Conservation (phyloP, 495 filamentous ascomycete genomes). For the Cenococcum geophilum region DNA sequence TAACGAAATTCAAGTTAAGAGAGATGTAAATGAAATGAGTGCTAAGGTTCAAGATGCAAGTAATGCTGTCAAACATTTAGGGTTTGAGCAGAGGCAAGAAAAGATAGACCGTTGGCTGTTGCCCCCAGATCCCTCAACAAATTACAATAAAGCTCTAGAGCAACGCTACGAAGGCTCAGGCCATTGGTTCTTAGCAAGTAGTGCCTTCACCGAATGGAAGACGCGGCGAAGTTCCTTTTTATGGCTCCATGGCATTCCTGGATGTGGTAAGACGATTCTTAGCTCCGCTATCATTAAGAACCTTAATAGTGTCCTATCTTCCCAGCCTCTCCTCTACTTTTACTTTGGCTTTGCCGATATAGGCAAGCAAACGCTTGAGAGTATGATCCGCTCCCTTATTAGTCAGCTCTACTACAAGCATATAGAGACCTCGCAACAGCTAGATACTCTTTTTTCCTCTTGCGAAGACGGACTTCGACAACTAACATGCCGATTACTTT, state of each 20-base stretch:
- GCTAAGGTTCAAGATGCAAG: too few relatives aligned
- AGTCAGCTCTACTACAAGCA: constrained; percentile 10
- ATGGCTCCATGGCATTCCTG: constrained; percentile 40
- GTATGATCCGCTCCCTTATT: constrained; percentile 8
- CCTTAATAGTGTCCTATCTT: constrained; percentile 17
- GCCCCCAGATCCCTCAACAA: constrained; percentile 9
- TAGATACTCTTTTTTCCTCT: constrained; percentile 4
- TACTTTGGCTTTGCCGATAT: constrained; percentile 31
- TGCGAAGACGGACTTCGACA: neutral
- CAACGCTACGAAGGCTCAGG: constrained; percentile 39
- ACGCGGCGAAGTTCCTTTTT: constrained; percentile 39
- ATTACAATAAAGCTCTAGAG: constrained; percentile 13
- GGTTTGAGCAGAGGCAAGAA: too few relatives aligned
- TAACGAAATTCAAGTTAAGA: too few relatives aligned
- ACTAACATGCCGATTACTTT: constrained; percentile 6
- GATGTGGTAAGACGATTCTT: constrained; percentile 42
- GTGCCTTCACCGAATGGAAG: constrained; percentile 37
- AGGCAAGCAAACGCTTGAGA: too few relatives aligned
- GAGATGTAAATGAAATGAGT: too few relatives aligned
- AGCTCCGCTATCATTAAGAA: constrained; percentile 39
- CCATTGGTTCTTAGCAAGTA: constrained; percentile 42
- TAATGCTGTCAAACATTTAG: too few relatives aligned
- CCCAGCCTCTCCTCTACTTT: constrained; percentile 43
- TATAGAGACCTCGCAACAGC: neutral
- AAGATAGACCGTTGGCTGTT: constrained; percentile 9